Evolutionary conservation across 2,329 filamentous ascomycete species (phyloP).

Genomic region (Ascochyta lentis): DNA sequence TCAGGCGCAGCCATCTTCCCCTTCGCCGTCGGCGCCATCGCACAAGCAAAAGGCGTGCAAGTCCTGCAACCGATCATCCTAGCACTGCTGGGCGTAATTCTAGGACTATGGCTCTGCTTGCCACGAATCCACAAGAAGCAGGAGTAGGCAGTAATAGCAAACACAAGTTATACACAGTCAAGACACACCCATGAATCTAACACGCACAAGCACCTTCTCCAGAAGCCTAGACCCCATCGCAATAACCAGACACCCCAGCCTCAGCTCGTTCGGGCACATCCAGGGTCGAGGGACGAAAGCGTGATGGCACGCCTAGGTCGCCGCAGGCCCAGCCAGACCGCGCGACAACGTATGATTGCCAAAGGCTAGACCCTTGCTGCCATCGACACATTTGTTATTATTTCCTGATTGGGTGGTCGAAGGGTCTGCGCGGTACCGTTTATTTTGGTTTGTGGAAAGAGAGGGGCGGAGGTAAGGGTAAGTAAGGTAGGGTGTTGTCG

Average conservation of each 20-base stretch:
- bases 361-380: neutral
- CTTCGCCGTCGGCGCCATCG: conserved; percentile 72
- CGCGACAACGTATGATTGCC: too few species aligned
- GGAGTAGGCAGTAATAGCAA: conserved; percentile 26
- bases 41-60: conserved; percentile 65
- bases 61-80: conserved; percentile 67
- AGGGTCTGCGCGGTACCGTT: neutral
- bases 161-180: too few species aligned
- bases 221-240: neutral
- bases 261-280: too few species aligned
- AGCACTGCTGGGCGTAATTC: conserved; percentile 59
- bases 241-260: neutral
- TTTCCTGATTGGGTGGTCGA: neutral
- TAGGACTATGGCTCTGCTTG: conserved; percentile 59
- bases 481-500: too few species aligned
- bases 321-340: neutral
- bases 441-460: too few species aligned
- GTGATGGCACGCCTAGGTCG: neutral
- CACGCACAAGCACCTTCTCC: too few species aligned
- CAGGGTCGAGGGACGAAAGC: too few species aligned
- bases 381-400: too few species aligned
- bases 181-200: too few species aligned
- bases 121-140: conserved; percentile 55
- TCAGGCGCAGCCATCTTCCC: conserved; percentile 72
- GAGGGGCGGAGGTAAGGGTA: too few species aligned